Base-by-base conservation (phyloP, 768 basidiomycete genomes). In the Amanita muscaria region DNA sequence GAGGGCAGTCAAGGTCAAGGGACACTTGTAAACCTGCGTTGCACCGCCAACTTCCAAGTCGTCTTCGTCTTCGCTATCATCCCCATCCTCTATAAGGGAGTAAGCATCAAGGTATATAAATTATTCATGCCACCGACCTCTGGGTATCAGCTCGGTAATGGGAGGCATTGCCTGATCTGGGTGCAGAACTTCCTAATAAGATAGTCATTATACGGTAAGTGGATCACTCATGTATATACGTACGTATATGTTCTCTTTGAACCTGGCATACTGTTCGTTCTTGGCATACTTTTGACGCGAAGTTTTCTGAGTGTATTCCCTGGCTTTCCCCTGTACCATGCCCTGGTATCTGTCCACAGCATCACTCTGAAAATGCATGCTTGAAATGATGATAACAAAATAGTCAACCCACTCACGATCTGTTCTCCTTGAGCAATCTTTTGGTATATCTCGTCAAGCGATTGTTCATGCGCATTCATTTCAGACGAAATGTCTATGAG, bases 31-130 rank as follows among this genome's bases (percentile, higher is more conserved):
- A 54, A 80, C 81, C 56, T 88, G 85, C 5, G 80, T 84, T 22
- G 81, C 73, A 19, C 89, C 91, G 42, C 93, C 93, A 40, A 94
- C 68, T 62, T 91, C 84, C 24, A 98, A 62, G 10, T 96, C 93
- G 42, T 91, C 87, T 24, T 93, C 92, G 41, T 46, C 44, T 46
- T 87, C 87, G 43, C 83, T 87, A 23, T 74, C 79, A 50, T 90
- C 88, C 8, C 79, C 87, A 32, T 76, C 70, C 74, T 91, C 90
- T 91, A 59, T n/a, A 43, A 11, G 32, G 12, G 40, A 15, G 23
- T 25, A 40, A 12, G 39, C 27, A 16, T 46, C 29, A 31, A 9
- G 32, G 9, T 33, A 31, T 40, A 40, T 30, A 14, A 30, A 22
- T 14, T 5, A 45, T 29, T 14, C 10, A 25, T 11, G 24, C 38